Evolutionary conservation across 805 yeast species (phyloP), one percentile per base, ranked within the genome.

Genomic region (Candida montana): DNA sequence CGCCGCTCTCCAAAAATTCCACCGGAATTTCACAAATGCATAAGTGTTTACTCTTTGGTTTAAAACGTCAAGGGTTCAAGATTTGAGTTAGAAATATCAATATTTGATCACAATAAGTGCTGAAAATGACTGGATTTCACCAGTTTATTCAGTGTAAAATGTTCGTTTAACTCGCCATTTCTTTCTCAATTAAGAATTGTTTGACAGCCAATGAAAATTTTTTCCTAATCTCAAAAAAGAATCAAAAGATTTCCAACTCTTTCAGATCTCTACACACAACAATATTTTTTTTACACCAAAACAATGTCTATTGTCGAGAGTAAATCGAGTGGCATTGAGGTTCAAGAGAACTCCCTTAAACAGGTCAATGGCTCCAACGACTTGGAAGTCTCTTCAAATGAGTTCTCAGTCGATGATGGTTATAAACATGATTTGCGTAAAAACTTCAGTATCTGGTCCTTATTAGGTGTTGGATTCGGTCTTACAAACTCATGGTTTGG

Each of bases 401-500:
- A 19, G 10, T 11, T 9, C n/a, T 17, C 37, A 12, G 2, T 36
- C 7, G 39, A 43, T 29, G 48, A 49, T 23, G 53, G 51, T 4
- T 49, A 50, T 26, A 34, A 33, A 5, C 52, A 47, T n/a, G 48
- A 50, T 21, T 27, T 50, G 10, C 42, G 51, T 15, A 45, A 44
- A 48, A 58, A 60, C 29, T 73, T 71, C 47, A 58, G 64, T 5
- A 57, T 69, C 31, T 55, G 65, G 61, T 68, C 79, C 1, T 55
- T 77, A 4, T 51, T 77, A 33, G 81, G 81, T 33, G 74, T 75
- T 23, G 79, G 80, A 8, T 77, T 76, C 46, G 80, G 80, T 13
- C 55, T 77, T 31, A 76, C 81, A 15, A 75, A 75, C 54, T 73
- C 80, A 1, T 77, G 81, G 81, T 69, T 70, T 41, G 81, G 81